Evolutionary conservation across 495 filamentous ascomycete species (phyloP).

Genomic region (Parachaetomium inaequale): DNA sequence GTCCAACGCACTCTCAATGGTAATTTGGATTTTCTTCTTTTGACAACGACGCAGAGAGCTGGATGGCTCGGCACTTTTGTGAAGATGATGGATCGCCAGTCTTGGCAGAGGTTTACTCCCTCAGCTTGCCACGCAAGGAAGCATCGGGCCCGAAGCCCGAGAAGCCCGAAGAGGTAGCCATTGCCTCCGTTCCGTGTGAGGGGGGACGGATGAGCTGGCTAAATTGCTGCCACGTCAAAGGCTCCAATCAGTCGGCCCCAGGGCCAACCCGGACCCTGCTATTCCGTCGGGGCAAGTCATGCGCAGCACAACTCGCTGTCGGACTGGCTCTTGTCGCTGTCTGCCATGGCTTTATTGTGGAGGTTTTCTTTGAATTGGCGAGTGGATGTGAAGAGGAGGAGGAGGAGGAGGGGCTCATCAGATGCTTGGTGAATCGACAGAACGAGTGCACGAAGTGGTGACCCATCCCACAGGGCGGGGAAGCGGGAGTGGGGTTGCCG

Average conservation of each 20-base stretch:
- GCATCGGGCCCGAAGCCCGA: background rate
- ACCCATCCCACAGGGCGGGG: background rate
- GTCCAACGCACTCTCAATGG: no score
- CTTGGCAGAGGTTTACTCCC: background rate
- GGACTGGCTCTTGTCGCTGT: background rate
- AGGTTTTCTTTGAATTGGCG: background rate
- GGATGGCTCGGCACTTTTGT: background rate
- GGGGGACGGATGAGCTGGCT: slow-evolving; percentile 21
- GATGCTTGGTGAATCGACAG: no score
- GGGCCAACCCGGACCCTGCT: slow-evolving; percentile 9
- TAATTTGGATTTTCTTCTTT: background rate
- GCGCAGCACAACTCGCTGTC: background rate
- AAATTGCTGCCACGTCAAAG: slow-evolving; percentile 23
- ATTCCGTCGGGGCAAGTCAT: slow-evolving; percentile 15
- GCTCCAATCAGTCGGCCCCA: slow-evolving; percentile 9
- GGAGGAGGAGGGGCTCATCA: no score
- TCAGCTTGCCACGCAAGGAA: background rate
- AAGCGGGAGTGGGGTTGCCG: background rate
- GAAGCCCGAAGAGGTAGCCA: background rate
- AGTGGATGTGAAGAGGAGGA: background rate
- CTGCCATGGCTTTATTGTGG: background rate
- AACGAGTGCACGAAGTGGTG: background rate
- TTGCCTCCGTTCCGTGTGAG: background rate
- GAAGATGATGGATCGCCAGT: background rate
- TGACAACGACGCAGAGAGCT: background rate